Base-by-base conservation (phyloP, 2,329 filamentous ascomycete genomes). In the Dothideomycetes sp. region DNA sequence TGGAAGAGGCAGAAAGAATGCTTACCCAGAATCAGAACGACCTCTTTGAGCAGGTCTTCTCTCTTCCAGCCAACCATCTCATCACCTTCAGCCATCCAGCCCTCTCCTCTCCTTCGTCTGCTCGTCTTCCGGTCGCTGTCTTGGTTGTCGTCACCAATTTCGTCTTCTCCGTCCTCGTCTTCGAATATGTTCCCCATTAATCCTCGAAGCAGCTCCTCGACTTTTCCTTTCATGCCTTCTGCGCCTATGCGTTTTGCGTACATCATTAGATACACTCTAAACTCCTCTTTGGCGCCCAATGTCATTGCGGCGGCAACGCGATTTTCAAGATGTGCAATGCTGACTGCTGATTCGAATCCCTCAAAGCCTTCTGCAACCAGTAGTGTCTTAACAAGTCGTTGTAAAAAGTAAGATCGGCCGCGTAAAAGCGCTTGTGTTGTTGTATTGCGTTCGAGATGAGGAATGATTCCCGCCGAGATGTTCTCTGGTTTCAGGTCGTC, bases 171-270 rank as follows among this genome's bases (percentile, higher is more conserved):
- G 46, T 63, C 55, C 17, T 74, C 74, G 2, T 83, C 79, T 30
- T 74, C 62, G 44, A 71, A 73, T 5, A 80, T 57, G 4, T 84
- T 82, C 5, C 88, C 87, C 36, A 94, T 69, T 31, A 98, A 66
- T 34, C 77, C 82, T 49, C 85, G 81, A 19, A 96, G 67, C 8
- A 98, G 68, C 64, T 98, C 93, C 57, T 96, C 89, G 2, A 95
- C 87, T 64, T 98, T 98, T 41, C 77, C 72, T 49, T 81, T 78
- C 37, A 89, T 66, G 0, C 87, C 87, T 59, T 98, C 93, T 0
- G 87, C 86, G 1, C 91, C 91, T 4, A 98, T 75, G 1, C 91
- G 79, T 65, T 95, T 96, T 3, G 88, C 89, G 54, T 98, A 98
- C 87, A 96, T 96, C 54, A 87, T 82, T n/a, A 98, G 67, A 54